phyloP scores from a whole-genome alignment of 225 moss, liverwort and hornwort species.

The Anthoceros angustus region DNA sequence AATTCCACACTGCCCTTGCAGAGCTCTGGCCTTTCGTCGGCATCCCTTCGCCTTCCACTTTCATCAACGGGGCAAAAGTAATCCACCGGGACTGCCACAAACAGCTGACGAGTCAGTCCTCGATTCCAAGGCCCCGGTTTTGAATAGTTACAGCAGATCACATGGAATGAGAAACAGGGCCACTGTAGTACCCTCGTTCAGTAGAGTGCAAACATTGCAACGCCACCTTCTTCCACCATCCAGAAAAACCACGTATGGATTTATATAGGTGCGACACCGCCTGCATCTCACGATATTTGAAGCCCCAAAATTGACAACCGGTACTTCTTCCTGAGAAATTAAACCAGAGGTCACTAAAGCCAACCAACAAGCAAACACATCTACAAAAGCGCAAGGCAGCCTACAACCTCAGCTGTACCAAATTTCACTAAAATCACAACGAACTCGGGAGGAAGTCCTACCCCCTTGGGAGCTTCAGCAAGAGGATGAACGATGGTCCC shows the following conservation, averaged over 20 bases:
- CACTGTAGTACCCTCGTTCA: constrained; percentile 79
- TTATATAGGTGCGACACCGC: constrained; percentile 80
- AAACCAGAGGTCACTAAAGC: background rate
- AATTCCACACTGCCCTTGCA: constrained; percentile 80
- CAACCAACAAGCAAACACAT: background rate
- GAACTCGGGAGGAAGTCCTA: constrained; percentile 12
- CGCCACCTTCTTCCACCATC: constrained; percentile 93
- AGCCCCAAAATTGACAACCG: constrained; percentile 77
- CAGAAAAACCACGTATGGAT: constrained; percentile 78
- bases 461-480: constrained; percentile 92
- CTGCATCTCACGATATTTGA: constrained; percentile 75
- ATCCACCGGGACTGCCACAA: constrained; percentile 58
- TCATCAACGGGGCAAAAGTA: constrained; percentile 83
- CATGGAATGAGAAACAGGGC: no score
- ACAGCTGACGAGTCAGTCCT: background rate
- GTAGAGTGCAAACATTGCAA: constrained; percentile 78
- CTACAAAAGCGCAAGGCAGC: constrained; percentile 8
- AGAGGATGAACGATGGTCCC: constrained; percentile 75
- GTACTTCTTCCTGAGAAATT: constrained; percentile 74
- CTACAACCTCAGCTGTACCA: background rate
- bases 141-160: background rate
- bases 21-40: constrained; percentile 78
- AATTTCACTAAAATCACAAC: background rate
- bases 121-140: background rate
- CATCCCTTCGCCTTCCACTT: constrained; percentile 77